Percentiles rank a stretch among this genome's conserved stretches.
These are phyloP conservation scores for Ceratocystis harringtonii DNA, from an alignment of 2,329 filamentous ascomycete species.

Conservation along the genomic window DNA sequence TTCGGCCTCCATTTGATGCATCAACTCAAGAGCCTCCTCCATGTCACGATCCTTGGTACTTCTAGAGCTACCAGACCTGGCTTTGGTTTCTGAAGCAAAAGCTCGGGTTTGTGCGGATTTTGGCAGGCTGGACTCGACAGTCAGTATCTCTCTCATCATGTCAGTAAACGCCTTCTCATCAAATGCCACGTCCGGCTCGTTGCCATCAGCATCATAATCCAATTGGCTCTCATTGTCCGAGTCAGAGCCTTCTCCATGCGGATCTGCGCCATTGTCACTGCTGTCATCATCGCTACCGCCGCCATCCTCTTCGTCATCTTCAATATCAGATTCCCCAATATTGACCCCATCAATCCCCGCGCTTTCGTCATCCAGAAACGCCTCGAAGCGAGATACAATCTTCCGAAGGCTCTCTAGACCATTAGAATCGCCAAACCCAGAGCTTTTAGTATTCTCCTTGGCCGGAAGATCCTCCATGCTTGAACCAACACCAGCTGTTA, in stretches of 20 bases:
- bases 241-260: conserved; percentile 22
- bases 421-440: conserved; percentile 48
- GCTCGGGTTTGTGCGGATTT: neutral
- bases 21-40: conserved; percentile 48
- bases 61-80: conserved; percentile 20
- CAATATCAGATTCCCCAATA: conserved; percentile 36
- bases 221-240: conserved; percentile 36
- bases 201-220: conserved; percentile 54
- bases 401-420: conserved; percentile 67
- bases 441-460: neutral
- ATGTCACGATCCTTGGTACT: conserved; percentile 30
- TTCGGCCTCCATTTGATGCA: conserved; percentile 57
- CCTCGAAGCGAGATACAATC: conserved; percentile 86
- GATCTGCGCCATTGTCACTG: conserved; percentile 20
- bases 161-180: conserved; percentile 70
- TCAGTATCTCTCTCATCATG: conserved; percentile 92
- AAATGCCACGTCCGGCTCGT: conserved; percentile 64
- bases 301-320: conserved; percentile 31
- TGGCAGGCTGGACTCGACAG: conserved; percentile 31
- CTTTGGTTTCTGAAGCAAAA: neutral
- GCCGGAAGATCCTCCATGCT: conserved; percentile 17
- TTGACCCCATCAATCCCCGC: conserved; percentile 69
- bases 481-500: neutral
- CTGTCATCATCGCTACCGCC: conserved; percentile 25
- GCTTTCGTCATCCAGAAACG: conserved; percentile 73